Percentiles rank a stretch among this genome's conserved stretches.
These are phyloP conservation scores for Helminthosporium solani DNA, from an alignment of 2,329 filamentous ascomycete species.

Conservation along the genomic window DNA sequence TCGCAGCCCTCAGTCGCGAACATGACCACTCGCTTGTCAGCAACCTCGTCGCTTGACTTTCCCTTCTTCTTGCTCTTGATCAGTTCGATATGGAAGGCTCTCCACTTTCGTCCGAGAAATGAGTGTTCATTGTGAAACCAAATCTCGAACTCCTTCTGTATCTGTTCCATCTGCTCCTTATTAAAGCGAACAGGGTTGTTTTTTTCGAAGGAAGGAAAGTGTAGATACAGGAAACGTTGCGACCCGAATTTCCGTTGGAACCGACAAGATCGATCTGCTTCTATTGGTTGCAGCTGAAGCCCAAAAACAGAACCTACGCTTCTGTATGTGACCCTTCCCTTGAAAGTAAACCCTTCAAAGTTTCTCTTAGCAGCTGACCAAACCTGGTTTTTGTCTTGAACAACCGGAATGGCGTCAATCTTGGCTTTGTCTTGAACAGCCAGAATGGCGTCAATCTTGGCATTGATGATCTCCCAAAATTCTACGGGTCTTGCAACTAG, in stretches of 20 bases:
- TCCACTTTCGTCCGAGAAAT: constrained; percentile 47
- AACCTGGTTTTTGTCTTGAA: constrained; percentile 16
- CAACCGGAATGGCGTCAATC: no score
- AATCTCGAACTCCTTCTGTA: constrained; percentile 27
- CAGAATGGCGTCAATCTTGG: no score
- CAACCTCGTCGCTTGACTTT: constrained; percentile 6
- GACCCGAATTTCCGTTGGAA: constrained; percentile 42
- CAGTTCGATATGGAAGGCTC: constrained; percentile 40
- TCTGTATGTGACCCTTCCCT: constrained; percentile 28
- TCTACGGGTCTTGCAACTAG: constrained; percentile 12
- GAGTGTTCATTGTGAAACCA: constrained; percentile 41
- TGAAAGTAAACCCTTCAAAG: constrained; percentile 37
- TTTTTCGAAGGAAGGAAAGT: constrained; percentile 31
- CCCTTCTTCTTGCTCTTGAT: constrained; percentile 42
- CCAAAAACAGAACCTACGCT: constrained; percentile 22
- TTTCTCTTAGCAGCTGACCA: constrained; percentile 27
- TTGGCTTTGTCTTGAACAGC: constrained; percentile 1
- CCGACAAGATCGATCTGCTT: constrained; percentile 35
- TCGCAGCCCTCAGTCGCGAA: constrained; percentile 39
- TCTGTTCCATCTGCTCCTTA: constrained; percentile 11
- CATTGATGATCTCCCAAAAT: constrained; percentile 24
- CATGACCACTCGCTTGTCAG: constrained; percentile 32
- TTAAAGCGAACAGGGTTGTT: constrained; percentile 14
- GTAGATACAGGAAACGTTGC: constrained; percentile 47
- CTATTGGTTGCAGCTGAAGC: constrained; percentile 26